phyloP scores from a whole-genome alignment of 495 filamentous ascomycete species.

The Bryoglossum gracile region DNA sequence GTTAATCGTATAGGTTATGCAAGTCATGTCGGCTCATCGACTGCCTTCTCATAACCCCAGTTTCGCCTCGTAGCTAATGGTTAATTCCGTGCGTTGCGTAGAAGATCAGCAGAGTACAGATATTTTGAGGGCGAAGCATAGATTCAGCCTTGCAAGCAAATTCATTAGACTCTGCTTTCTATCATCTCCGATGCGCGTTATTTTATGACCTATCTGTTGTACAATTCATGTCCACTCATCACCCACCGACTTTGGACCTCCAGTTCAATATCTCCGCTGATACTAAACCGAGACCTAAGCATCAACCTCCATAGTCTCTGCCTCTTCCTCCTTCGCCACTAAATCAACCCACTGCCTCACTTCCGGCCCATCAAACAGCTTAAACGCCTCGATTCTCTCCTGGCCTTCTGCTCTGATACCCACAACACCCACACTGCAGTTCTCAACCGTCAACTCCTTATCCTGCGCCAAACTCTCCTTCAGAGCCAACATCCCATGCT shows the following conservation, averaged over 20 bases:
- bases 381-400: conserved; percentile 68
- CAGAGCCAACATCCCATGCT: conserved; percentile 81
- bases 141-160: too few species aligned
- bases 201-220: conserved; percentile 12
- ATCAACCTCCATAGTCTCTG: conserved; percentile 79
- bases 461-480: conserved; percentile 96
- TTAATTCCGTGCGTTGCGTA: too few species aligned
- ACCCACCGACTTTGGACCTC: too few species aligned
- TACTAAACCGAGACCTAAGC: too few species aligned
- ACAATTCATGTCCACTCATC: neutral
- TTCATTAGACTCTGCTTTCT: too few species aligned
- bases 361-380: conserved; percentile 84
- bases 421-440: conserved; percentile 83
- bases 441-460: conserved; percentile 93
- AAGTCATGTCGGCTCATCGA: too few species aligned
- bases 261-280: too few species aligned
- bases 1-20: too few species aligned
- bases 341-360: conserved; percentile 70
- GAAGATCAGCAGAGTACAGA: too few species aligned
- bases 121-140: too few species aligned
- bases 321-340: conserved; percentile 50
- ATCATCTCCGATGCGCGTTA: conserved; percentile 5
- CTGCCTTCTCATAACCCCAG: too few species aligned
- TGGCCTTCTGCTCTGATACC: conserved; percentile 54
- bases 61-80: too few species aligned